These are phyloP conservation scores for Pezicula radicicola DNA, from an alignment of 2,329 filamentous ascomycete genomes.

Conservation along the genomic window DNA sequence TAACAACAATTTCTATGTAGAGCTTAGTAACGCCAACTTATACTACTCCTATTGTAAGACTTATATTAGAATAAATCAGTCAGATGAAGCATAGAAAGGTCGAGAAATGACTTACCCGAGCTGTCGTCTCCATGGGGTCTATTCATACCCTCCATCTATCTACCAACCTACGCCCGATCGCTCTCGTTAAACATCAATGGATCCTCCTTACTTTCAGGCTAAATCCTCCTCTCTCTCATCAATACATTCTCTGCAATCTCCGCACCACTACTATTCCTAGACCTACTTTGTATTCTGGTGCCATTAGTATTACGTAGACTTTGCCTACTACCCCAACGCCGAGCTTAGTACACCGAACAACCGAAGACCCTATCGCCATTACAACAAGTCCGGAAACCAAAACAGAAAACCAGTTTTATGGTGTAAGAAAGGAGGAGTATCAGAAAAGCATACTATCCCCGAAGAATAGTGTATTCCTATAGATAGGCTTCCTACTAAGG, in stretches of 20 bases:
- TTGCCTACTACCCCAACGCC: conserved; percentile 16
- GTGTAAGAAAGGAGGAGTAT: conserved; percentile 9
- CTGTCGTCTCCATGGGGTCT: too few relatives aligned
- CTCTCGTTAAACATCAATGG: conserved; percentile 23
- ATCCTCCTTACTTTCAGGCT: conserved; percentile 34
- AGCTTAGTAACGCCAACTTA: too few relatives aligned
- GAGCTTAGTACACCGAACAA: not conserved
- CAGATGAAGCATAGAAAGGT: too few relatives aligned
- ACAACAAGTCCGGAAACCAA: conserved; percentile 15
- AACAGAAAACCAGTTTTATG: conserved; percentile 11
- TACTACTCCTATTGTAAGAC: too few relatives aligned
- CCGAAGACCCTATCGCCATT: conserved; percentile 18
- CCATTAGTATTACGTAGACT: conserved; percentile 13
- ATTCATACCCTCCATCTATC: conserved; percentile 52
- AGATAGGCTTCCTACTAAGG: too few relatives aligned
- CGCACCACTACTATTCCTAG: conserved; percentile 36
- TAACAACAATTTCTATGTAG: too few relatives aligned
- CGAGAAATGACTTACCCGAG: too few relatives aligned
- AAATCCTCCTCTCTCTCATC: conserved; percentile 46
- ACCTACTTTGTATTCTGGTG: conserved; percentile 26
- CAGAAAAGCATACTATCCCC: conserved; percentile 7
- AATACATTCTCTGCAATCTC: conserved; percentile 45
- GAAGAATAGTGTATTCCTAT: too few relatives aligned
- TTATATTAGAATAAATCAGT: too few relatives aligned
- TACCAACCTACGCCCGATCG: conserved; percentile 46